Evolutionary conservation across 768 basidiomycete genomes (phyloP).

Genomic region (Erythrobasidium yunnanense): DNA sequence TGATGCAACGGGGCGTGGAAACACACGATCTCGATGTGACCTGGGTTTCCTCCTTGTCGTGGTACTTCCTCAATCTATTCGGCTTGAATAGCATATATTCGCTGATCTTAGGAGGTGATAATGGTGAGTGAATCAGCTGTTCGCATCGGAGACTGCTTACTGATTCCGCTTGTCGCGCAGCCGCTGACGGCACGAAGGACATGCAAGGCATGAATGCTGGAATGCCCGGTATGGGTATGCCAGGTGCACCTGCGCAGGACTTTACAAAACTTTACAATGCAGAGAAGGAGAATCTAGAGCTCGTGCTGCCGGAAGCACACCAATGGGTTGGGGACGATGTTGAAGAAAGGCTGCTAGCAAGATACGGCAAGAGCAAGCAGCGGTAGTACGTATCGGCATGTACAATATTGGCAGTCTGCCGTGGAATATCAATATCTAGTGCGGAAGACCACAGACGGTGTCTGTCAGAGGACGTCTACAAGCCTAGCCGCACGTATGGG

Average conservation of each 20-base stretch:
- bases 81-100: constrained; percentile 91
- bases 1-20: constrained; percentile 91
- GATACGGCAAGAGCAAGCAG: too few relatives aligned
- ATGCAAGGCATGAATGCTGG: constrained; percentile 41
- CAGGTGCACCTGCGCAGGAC: constrained; percentile 58
- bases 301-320: constrained; percentile 47
- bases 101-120: constrained; percentile 78
- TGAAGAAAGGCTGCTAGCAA: constrained; percentile 43
- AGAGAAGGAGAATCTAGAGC: constrained; percentile 83
- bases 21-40: constrained; percentile 94
- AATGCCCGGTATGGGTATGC: constrained; percentile 37
- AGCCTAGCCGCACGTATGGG: not conserved
- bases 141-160: too few relatives aligned
- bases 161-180: too few relatives aligned
- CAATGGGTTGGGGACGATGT: constrained; percentile 44
- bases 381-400: too few relatives aligned
- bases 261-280: constrained; percentile 78
- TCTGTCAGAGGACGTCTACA: constrained; percentile 14
- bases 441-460: too few relatives aligned
- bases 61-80: constrained; percentile 99
- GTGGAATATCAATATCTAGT: too few relatives aligned
- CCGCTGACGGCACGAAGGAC: constrained; percentile 66
- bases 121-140: constrained; percentile 58
- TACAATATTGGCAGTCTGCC: too few relatives aligned
- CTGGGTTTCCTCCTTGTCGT: constrained; percentile 96